Evolutionary conservation across 768 basidiomycete species (phyloP), one percentile per base, ranked within the genome.

Genomic region (Tylopilus sp.): DNA sequence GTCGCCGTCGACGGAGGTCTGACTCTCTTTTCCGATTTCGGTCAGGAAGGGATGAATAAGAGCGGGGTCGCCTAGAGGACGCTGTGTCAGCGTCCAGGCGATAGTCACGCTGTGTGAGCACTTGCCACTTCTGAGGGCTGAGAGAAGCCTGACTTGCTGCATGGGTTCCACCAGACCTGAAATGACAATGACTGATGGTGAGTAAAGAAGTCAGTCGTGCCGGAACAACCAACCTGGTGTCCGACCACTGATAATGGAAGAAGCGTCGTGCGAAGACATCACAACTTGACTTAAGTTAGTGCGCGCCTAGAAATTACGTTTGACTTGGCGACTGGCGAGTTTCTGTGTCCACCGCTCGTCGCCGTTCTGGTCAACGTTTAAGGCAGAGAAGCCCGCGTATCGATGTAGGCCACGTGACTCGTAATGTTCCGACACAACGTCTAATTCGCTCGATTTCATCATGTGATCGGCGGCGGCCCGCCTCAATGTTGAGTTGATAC

Each of bases 1-100:
- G 15, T 78, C 75, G 13, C 67, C 70, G 18, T 79, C 80, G 0
- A 63, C 49, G 20, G 79, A 77, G 22, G 67, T 75, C 4, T 80
- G 78, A 49, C 73, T 79, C 57, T 87, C 83, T 64, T 83, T 86
- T 44, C 77, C 74, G 36, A 92, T 85, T 64, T 89, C 88, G 1
- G 82, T 61, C n/a, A 92, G 75, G 60, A 91, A 87, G 1, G 88
- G 86, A 57, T 88, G 87, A n/a, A 92, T 88, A 12, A 79, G 73
- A 6, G 86, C 79, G 0, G 87, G 85, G 57, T 92, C 87, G 26
- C 89, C 89, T 89, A 51, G 2, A 6, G 13, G 18, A 20, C 9
- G 23, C 44, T 43, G 22, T 13, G 41, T 44, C 31, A 53, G 45
- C 26, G 17, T 35, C 25, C 13, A 22, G 8, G 9, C 21, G 17